Percentiles rank a stretch among this genome's conserved stretches.
Evolutionary conservation across 768 basidiomycete genomes (phyloP).

Genomic region (Psilocybe cyanescens): DNA sequence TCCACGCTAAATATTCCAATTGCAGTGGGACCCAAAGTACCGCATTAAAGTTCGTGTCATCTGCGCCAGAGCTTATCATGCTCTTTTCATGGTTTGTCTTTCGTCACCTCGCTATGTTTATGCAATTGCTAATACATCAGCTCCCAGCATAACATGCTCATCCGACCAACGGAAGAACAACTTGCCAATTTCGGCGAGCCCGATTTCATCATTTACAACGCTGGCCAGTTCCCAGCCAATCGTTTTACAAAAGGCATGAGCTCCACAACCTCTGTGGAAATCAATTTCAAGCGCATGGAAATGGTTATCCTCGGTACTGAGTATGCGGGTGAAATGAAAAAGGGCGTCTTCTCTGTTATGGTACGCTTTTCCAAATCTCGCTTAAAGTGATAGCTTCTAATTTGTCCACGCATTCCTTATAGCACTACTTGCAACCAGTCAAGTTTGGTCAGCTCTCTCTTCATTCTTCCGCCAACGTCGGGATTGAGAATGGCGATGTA

Average conservation of each 20-base stretch:
- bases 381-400: conserved; percentile 13
- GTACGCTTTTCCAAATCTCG: conserved; percentile 31
- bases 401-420: conserved; percentile 16
- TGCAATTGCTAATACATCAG: conserved; percentile 18
- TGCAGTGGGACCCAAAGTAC: conserved; percentile 97
- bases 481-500: conserved; percentile 85
- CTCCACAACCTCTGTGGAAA: conserved; percentile 96
- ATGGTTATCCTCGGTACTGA: conserved; percentile 99
- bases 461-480: conserved; percentile 98
- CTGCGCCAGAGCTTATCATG: conserved; percentile 97
- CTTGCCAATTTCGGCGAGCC: conserved; percentile 94
- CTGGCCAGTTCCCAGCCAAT: conserved; percentile 99
- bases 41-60: conserved; percentile 99
- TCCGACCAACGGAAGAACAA: conserved; percentile 95
- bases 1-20: conserved; percentile 10
- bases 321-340: conserved; percentile 99
- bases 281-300: conserved; percentile 99
- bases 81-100: conserved; percentile 90
- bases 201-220: conserved; percentile 99
- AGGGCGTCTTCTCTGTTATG: conserved; percentile 99
- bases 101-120: conserved; percentile 18
- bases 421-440: conserved; percentile 98
- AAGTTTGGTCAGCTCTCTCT: conserved; percentile 98
- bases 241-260: conserved; percentile 99
- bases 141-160: conserved; percentile 95